phyloP scores from a whole-genome alignment of 139 green algal genomes.

The Chlamydomonas sp. region DNA sequence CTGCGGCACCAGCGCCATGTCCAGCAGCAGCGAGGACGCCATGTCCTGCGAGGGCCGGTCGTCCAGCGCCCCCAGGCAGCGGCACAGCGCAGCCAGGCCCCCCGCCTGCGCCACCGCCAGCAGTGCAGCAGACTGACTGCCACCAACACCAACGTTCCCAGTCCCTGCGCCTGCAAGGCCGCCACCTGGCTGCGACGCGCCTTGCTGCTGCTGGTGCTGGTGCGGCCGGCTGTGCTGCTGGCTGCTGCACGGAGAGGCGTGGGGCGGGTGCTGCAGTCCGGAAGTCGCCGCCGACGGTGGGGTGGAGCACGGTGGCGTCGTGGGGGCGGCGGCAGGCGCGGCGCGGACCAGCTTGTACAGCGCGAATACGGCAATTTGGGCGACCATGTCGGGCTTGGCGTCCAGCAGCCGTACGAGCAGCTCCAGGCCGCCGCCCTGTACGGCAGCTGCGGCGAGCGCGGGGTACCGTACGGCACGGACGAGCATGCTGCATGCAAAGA shows the following conservation, averaged over 20 bases:
- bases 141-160: not conserved
- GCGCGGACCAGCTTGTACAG: slow-evolving; percentile 36
- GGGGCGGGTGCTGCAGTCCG: not conserved
- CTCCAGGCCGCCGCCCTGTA: slow-evolving; percentile 13
- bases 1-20: slow-evolving; percentile 35
- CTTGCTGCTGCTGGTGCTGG: not conserved
- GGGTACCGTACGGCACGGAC: not conserved
- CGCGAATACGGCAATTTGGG: slow-evolving; percentile 39
- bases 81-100: slow-evolving; percentile 3
- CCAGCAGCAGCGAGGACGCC: slow-evolving; percentile 37
- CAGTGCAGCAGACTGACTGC: not conserved
- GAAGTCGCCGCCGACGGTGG: not conserved
- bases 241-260: not conserved
- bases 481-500: slow-evolving; percentile 24
- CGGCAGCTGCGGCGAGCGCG: not conserved
- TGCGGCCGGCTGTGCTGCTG: not conserved
- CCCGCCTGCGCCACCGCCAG: slow-evolving; percentile 9
- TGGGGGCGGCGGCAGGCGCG: not conserved
- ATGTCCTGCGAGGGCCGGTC: slow-evolving; percentile 33
- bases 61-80: not conserved
- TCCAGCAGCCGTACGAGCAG: slow-evolving; percentile 12
- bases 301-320: not conserved
- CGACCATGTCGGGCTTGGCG: slow-evolving; percentile 15
- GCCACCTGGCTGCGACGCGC: not conserved
- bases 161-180: slow-evolving; percentile 4